Base-by-base conservation (phyloP, 208 protist genomes). In the Leishmania major region DNA sequence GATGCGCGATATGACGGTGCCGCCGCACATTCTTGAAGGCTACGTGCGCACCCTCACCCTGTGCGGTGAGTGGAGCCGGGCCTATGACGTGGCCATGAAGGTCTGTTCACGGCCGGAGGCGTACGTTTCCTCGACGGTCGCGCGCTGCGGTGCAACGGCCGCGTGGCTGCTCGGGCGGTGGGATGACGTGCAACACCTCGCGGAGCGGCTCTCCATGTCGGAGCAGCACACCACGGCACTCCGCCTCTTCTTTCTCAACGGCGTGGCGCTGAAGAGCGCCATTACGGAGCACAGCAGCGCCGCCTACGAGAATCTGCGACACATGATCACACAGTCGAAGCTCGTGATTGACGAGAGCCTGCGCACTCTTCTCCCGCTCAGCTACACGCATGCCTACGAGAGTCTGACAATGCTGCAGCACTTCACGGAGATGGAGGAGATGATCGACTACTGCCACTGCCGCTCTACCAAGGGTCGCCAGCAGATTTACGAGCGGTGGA, bases 351-450 rank as follows among this genome's bases (percentile, higher is more conserved):
- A 98, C 76, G 91, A 95, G 73, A 97, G 89, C 72, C 87, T 97
- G 72, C 90, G 93, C 79, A 97, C 94, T n/a, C 85, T 97, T 60
- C 80, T 98, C 25, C 92, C 94, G 3, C 84, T 97, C 31, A 97
- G 93, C 87, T 97, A 98, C 89, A 81, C 89, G 17, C 94, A 96
- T 82, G 96, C 96, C 28, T 99, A 99, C 91, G 92, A 99, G 45
- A 94, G 95, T 57, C 84, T 99, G 22, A 97, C 99, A 22, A 86
- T 96, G 75, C 87, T 99, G 79, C 99, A 99, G 90, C 98, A 99
- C 91, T 96, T 99, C 60, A 96, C 96, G 0, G 99, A 99, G 88
- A 96, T 99, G 84, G 99, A 99, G 91, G 99, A 99, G 90, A 93
- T 99, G 31, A 89, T 99, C 19, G 94, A 93, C 62, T 96, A 95